These are phyloP conservation scores for Cytidiella melzeri DNA, from an alignment of 768 basidiomycete species.

Conservation along the genomic window DNA sequence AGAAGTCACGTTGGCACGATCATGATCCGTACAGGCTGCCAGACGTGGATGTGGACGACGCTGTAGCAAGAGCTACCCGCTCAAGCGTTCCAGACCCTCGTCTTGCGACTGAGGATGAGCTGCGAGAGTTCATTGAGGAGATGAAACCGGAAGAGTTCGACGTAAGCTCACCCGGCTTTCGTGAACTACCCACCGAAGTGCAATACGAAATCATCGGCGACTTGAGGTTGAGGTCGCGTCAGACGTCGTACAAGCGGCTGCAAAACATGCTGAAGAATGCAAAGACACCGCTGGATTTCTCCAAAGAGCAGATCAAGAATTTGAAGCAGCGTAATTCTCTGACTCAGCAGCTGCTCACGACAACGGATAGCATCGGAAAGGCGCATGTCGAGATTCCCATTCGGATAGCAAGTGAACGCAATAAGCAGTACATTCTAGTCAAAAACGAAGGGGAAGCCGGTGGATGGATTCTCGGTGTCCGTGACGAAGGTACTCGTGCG, in stretches of 20 bases:
- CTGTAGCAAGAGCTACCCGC: conserved; percentile 55
- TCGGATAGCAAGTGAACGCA: conserved; percentile 91
- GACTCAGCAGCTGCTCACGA: conserved; percentile 88
- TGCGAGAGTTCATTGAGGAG: conserved; percentile 88
- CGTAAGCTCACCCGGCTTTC: conserved; percentile 82
- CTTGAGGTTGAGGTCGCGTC: conserved; percentile 87
- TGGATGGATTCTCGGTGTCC: conserved; percentile 92
- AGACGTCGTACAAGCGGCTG: conserved; percentile 87
- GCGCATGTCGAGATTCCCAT: conserved; percentile 88
- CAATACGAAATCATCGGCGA: conserved; percentile 99
- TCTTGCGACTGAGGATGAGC: conserved; percentile 93
- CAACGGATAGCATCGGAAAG: conserved; percentile 90
- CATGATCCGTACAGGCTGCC: conserved; percentile 95
- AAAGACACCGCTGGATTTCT: conserved; percentile 88
- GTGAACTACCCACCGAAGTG: conserved; percentile 89
- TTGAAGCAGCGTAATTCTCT: conserved; percentile 83
- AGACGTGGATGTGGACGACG: conserved; percentile 64
- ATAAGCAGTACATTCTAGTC: conserved; percentile 89
- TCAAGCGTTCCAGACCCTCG: conserved; percentile 75
- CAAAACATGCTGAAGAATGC: conserved; percentile 84
- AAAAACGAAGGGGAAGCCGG: conserved; percentile 85
- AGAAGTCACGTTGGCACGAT: conserved; percentile 61
- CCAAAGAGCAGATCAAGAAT: conserved; percentile 90
- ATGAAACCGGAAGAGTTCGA: conserved; percentile 97
- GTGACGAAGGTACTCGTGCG: conserved; percentile 76